phyloP scores from a whole-genome alignment of 148 eudicot genomes.

The Chenopodium berlandieri region DNA sequence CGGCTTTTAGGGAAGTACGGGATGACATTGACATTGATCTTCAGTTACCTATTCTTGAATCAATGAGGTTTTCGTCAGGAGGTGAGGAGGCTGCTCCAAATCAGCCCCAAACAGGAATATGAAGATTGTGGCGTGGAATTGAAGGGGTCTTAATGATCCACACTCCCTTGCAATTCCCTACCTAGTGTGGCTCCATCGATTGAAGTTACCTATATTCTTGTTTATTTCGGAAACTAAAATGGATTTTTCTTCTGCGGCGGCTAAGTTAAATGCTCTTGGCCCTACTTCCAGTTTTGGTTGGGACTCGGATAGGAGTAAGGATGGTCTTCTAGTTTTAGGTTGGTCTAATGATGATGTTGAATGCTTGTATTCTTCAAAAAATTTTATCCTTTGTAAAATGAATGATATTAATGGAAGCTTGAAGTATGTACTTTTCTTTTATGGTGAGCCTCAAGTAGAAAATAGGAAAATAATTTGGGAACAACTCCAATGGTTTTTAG shows the following conservation, averaged over 20 bases:
- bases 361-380: too few relatives aligned
- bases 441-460: neutral
- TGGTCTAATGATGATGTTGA: neutral
- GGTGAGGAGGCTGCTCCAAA: too few relatives aligned
- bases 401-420: neutral
- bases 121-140: neutral
- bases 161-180: neutral
- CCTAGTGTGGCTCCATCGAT: neutral
- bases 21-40: too few relatives aligned
- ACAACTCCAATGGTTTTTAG: neutral
- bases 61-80: too few relatives aligned
- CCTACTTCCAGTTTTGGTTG: neutral
- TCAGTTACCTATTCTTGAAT: too few relatives aligned
- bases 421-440: neutral
- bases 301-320: neutral
- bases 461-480: neutral
- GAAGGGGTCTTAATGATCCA: neutral
- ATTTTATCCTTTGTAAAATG: neutral
- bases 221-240: neutral
- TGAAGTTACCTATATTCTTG: neutral
- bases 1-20: too few relatives aligned
- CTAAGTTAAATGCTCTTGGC: too few relatives aligned
- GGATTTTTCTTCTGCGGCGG: neutral
- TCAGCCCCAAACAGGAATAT: too few relatives aligned
- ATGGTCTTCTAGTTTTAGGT: neutral